Evolutionary conservation across 768 basidiomycete species (phyloP).

Genomic region (Porphyrellus cyaneotinctus): DNA sequence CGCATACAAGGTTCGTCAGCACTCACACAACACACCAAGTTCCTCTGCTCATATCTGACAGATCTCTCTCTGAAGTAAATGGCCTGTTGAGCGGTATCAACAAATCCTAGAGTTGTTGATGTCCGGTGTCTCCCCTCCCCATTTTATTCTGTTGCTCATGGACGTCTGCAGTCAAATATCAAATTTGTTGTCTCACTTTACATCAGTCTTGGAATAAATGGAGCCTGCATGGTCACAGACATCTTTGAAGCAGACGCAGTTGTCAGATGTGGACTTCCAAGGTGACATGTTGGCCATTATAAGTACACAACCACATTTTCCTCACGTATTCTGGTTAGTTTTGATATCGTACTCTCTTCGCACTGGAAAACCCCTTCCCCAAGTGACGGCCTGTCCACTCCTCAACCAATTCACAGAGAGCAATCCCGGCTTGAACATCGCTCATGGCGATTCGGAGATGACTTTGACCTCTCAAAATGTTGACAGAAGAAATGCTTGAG

Average conservation of each 20-base stretch:
- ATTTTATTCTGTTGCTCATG: background rate
- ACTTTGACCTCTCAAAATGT: slow-evolving; percentile 64
- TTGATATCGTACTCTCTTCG: slow-evolving; percentile 75
- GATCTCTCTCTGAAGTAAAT: slow-evolving; percentile 75
- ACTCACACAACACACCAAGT: background rate
- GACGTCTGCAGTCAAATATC: slow-evolving; percentile 52
- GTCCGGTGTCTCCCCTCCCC: slow-evolving; percentile 36
- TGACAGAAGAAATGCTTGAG: slow-evolving; percentile 70
- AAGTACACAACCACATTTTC: slow-evolving; percentile 39
- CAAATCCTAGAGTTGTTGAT: slow-evolving; percentile 62
- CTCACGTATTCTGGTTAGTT: slow-evolving; percentile 39
- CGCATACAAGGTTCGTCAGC: slow-evolving; percentile 54
- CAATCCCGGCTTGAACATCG: slow-evolving; percentile 61
- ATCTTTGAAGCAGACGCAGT: slow-evolving; percentile 66
- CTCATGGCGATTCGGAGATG: slow-evolving; percentile 66
- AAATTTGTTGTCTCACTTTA: slow-evolving; percentile 65
- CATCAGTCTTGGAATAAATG: slow-evolving; percentile 67
- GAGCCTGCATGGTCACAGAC: slow-evolving; percentile 77
- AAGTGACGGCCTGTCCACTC: slow-evolving; percentile 78
- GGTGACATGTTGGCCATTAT: slow-evolving; percentile 83
- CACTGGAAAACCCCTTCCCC: slow-evolving; percentile 80
- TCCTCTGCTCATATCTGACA: slow-evolving; percentile 25
- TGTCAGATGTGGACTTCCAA: slow-evolving; percentile 76
- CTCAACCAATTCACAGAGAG: slow-evolving; percentile 43
- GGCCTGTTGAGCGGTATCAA: slow-evolving; percentile 76